Percentiles rank a stretch among this genome's conserved stretches.
Conservation (phyloP, 495 filamentous ascomycete genomes). For the Aspergillus sclerotiicarbonarius region DNA sequence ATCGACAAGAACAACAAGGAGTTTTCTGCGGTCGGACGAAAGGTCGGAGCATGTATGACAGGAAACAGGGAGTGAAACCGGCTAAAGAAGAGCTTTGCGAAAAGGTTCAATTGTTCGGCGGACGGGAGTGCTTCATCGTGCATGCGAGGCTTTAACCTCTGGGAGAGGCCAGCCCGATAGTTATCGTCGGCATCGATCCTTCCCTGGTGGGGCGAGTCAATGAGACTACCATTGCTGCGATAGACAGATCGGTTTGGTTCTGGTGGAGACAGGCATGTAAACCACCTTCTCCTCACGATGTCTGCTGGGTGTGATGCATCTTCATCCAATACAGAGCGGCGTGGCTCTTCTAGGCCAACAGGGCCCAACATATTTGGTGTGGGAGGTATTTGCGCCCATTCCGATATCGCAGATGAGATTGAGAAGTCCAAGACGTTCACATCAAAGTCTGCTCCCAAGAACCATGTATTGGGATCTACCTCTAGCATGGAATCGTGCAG, state of each 20-base stretch:
- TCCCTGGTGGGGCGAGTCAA: constrained; percentile 1
- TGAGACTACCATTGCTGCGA: not conserved
- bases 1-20: constrained; percentile 34
- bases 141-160: constrained; percentile 23
- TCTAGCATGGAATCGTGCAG: constrained; percentile 5
- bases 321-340: not conserved
- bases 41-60: constrained; percentile 30
- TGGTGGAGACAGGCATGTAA: constrained; percentile 16
- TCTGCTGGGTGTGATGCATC: constrained; percentile 1
- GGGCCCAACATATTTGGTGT: not conserved
- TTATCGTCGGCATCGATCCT: constrained; percentile 24
- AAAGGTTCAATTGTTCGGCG: constrained; percentile 28
- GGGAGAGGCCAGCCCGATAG: constrained; percentile 27
- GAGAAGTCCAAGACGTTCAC: constrained; percentile 26
- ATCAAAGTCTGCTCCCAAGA: constrained; percentile 26
- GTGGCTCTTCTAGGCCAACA: not conserved
- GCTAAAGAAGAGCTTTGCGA: constrained; percentile 30
- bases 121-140: constrained; percentile 27
- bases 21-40: constrained; percentile 27
- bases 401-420: constrained; percentile 24
- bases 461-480: constrained; percentile 21
- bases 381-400: constrained; percentile 24
- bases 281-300: constrained; percentile 21
- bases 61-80: constrained; percentile 30
- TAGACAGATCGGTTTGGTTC: not conserved